These are phyloP conservation scores for Pseudonitzschia multistriata DNA, from an alignment of 108 stramenopile species.

Conservation along the genomic window DNA sequence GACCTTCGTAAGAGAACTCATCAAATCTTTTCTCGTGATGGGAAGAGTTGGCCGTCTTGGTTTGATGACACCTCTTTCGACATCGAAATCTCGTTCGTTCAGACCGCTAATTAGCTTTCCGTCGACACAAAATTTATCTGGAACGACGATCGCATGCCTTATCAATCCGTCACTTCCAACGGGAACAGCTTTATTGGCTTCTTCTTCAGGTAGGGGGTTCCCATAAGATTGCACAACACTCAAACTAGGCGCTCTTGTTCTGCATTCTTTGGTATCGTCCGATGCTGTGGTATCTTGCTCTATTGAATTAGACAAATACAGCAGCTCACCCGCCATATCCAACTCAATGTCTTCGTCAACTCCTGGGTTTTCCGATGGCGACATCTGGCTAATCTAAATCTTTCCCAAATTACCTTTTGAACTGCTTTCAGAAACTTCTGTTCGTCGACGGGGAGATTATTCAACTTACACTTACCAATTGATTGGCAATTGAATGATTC, in stretches of 20 bases:
- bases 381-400: neutral
- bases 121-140: constrained; percentile 34
- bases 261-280: neutral
- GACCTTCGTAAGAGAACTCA: constrained; percentile 48
- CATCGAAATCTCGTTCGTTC: constrained; percentile 48
- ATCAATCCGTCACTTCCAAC: constrained; percentile 28
- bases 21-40: constrained; percentile 41
- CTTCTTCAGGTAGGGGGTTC: constrained; percentile 23
- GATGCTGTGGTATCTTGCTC: neutral
- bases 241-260: neutral
- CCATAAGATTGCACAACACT: constrained; percentile 25
- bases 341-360: constrained; percentile 6
- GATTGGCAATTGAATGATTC: too few relatives aligned
- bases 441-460: too few relatives aligned
- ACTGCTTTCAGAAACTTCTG: too few relatives aligned
- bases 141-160: constrained; percentile 40
- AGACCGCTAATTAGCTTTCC: constrained; percentile 31
- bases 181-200: constrained; percentile 26
- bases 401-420: too few relatives aligned
- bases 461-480: too few relatives aligned
- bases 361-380: neutral
- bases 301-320: neutral
- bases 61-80: constrained; percentile 40
- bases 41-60: constrained; percentile 45
- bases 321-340: constrained; percentile 8